These are phyloP conservation scores for Acanthochlamys bracteata DNA, from an alignment of 106 monocot genomes.

Conservation along the genomic window DNA sequence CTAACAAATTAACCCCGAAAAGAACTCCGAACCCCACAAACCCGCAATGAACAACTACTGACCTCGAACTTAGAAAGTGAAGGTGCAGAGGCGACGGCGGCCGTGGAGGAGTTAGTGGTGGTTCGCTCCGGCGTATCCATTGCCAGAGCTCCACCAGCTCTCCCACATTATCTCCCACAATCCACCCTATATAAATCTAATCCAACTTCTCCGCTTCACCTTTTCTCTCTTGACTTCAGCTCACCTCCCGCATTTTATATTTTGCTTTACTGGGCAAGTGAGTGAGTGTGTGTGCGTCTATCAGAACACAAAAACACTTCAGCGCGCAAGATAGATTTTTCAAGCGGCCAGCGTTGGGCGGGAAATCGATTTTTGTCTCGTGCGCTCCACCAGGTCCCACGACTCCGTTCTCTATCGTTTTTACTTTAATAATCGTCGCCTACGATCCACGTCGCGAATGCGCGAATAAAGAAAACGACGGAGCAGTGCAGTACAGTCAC, in stretches of 20 bases:
- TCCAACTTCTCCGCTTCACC: not conserved
- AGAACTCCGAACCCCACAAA: not conserved
- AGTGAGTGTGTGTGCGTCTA: too few species aligned
- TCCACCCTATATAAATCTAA: not conserved
- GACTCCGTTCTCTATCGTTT: not conserved
- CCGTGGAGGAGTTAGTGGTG: conserved; percentile 7
- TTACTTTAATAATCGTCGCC: not conserved
- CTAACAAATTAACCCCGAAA: not conserved
- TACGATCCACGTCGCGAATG: not conserved
- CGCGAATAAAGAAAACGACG: too few species aligned
- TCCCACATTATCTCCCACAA: conserved; percentile 2
- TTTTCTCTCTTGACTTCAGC: not conserved
- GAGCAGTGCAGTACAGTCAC: too few species aligned
- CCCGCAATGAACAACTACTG: not conserved
- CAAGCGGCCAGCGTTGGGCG: conserved; percentile 3
- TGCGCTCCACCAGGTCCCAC: not conserved
- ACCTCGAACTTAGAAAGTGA: conserved; percentile 29
- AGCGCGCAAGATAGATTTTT: not conserved
- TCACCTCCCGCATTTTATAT: not conserved
- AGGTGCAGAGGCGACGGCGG: conserved; percentile 1
- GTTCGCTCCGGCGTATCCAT: conserved; percentile 42
- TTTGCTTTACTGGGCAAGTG: not conserved
- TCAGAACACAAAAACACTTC: too few species aligned
- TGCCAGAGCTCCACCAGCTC: conserved; percentile 6
- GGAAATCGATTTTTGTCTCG: conserved; percentile 5